phyloP scores from a whole-genome alignment of 345 rosid genomes.

The Bruguiera parviflora region DNA sequence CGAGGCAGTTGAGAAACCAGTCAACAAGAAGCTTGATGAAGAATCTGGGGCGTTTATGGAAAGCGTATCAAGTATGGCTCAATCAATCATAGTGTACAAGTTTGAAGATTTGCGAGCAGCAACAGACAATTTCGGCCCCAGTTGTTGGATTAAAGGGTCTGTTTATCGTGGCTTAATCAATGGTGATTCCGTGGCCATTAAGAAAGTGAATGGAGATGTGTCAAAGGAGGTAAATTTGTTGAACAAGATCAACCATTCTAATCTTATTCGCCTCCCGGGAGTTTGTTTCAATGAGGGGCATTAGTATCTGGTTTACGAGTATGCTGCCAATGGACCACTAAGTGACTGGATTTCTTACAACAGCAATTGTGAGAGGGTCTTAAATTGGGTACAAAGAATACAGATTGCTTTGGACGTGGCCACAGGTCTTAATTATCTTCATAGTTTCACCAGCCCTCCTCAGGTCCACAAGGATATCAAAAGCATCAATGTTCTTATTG shows the following conservation, averaged over 20 bases:
- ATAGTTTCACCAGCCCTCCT: conserved; percentile 56
- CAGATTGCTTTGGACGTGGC: conserved; percentile 68
- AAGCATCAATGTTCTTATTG: conserved; percentile 45
- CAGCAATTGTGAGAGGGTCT: conserved; percentile 24
- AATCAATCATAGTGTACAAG: conserved; percentile 54
- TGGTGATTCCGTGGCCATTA: conserved; percentile 69
- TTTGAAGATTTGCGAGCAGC: conserved; percentile 56
- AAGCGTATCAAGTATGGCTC: conserved; percentile 44
- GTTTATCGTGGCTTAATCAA: conserved; percentile 57
- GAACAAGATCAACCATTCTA: conserved; percentile 64
- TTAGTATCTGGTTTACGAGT: conserved; percentile 75
- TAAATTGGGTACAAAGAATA: conserved; percentile 56
- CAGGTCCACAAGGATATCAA: conserved; percentile 52
- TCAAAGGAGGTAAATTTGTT: conserved; percentile 57
- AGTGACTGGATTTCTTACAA: conserved; percentile 55
- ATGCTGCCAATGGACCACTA: conserved; percentile 60
- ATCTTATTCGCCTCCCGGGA: conserved; percentile 66
- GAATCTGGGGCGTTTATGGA: conserved; percentile 40
- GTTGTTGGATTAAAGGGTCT: conserved; percentile 48
- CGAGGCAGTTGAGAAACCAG: conserved; percentile 36
- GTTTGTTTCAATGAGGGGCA: conserved; percentile 58
- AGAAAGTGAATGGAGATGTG: conserved; percentile 67
- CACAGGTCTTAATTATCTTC: conserved; percentile 72
- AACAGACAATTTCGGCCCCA: conserved; percentile 58
- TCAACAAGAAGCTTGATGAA: conserved; percentile 36